Conservation (phyloP, 1,284 basidiomycete species). For the Puccinia coronata region DNA sequence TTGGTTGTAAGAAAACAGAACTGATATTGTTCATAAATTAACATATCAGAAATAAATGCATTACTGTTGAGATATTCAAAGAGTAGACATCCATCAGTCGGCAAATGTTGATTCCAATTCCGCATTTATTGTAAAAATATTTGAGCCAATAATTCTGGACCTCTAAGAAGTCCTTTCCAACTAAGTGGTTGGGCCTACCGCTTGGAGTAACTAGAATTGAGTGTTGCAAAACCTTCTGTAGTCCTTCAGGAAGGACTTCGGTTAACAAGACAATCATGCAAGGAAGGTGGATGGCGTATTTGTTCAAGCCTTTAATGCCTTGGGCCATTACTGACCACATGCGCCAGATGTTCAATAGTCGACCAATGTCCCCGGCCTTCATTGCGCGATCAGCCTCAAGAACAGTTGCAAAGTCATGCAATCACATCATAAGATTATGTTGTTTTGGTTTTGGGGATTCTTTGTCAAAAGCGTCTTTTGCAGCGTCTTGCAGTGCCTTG, state of each 20-base stretch:
- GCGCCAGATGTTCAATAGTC: neutral
- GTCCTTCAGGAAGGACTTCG: neutral
- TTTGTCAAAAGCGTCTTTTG: no score
- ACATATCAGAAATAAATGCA: no score
- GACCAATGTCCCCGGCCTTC: neutral
- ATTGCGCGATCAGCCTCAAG: neutral
- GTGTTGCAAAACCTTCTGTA: neutral
- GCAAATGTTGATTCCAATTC: neutral
- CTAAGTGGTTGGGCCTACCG: neutral
- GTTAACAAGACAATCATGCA: neutral
- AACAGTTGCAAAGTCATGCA: neutral
- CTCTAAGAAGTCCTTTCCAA: neutral
- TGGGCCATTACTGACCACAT: neutral
- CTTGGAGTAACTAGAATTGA: neutral
- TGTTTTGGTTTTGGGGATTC: neutral
- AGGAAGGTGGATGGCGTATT: neutral
- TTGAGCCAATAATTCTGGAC: constrained; percentile 18
- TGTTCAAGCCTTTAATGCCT: neutral
- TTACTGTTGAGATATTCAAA: neutral
- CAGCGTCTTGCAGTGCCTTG: no score
- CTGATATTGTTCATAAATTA: no score
- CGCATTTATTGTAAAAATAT: neutral
- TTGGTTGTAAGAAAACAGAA: no score
- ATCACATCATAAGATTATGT: neutral
- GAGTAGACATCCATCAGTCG: neutral